These are phyloP conservation scores for Drechslerella coelobrocha DNA, from an alignment of 2,329 filamentous ascomycete genomes.

Conservation along the genomic window DNA sequence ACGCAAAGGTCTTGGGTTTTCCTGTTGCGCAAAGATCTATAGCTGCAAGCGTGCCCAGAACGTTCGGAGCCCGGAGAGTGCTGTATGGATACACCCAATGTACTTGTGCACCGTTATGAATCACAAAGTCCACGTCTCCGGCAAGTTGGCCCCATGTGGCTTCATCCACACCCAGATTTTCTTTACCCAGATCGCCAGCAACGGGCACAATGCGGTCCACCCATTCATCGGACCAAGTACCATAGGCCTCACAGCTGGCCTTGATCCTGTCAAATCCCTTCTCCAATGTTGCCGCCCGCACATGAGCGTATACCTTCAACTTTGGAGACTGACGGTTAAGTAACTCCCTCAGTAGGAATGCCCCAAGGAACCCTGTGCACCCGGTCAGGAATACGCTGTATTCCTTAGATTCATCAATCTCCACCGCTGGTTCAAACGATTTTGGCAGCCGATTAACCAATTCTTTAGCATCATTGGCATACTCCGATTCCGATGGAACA, in stretches of 20 bases:
- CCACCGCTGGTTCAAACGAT: constrained; percentile 56
- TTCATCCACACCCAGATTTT: constrained; percentile 74
- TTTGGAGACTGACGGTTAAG: constrained; percentile 67
- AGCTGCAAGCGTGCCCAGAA: constrained; percentile 78
- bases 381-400: constrained; percentile 80
- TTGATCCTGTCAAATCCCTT: constrained; percentile 70
- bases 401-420: constrained; percentile 56
- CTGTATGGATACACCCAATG: constrained; percentile 85
- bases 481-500: constrained; percentile 58
- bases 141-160: constrained; percentile 70
- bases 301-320: constrained; percentile 74
- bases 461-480: constrained; percentile 64
- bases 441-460: constrained; percentile 63
- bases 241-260: constrained; percentile 75
- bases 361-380: constrained; percentile 86
- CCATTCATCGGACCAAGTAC: constrained; percentile 78
- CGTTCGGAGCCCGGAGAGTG: constrained; percentile 75
- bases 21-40: constrained; percentile 77
- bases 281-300: constrained; percentile 71
- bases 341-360: constrained; percentile 78
- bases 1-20: constrained; percentile 79
- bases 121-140: constrained; percentile 72
- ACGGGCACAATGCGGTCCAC: constrained; percentile 69
- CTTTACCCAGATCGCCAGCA: constrained; percentile 75
- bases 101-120: constrained; percentile 82